Evolutionary conservation across 345 rosid species (phyloP).

Genomic region (Populus tremula): DNA sequence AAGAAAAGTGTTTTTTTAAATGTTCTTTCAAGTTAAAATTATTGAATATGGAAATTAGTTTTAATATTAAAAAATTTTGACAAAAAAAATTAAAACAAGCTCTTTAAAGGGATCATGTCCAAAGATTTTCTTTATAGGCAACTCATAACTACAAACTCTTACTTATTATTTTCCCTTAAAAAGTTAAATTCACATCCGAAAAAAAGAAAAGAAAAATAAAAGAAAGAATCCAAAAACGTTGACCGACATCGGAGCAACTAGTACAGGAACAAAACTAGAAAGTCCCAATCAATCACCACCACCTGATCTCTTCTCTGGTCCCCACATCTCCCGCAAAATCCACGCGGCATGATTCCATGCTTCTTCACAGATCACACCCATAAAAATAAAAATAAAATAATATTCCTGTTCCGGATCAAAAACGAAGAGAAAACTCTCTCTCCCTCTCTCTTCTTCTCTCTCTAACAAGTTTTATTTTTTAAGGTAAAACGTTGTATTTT

Average conservation of each 20-base stretch:
- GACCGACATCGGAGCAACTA: neutral
- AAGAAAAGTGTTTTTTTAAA: too few species aligned
- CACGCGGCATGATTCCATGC: constrained; percentile 1
- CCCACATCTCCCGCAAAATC: neutral
- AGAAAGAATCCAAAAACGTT: neutral
- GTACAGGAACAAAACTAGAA: neutral
- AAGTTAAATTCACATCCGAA: neutral
- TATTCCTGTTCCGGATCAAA: neutral
- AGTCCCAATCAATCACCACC: constrained; percentile 9
- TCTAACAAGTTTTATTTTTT: neutral
- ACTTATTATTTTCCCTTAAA: neutral
- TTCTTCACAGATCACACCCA: neutral
- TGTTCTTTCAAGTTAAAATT: too few species aligned
- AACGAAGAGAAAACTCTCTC: neutral
- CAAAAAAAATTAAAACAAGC: too few species aligned
- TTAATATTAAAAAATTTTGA: too few species aligned
- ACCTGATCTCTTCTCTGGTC: neutral
- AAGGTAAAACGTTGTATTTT: neutral
- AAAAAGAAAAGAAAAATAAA: neutral
- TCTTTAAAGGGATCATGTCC: too few species aligned
- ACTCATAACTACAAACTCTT: too few species aligned
- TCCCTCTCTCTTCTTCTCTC: neutral
- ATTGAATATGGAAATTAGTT: too few species aligned
- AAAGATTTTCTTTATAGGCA: too few species aligned
- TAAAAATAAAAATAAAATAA: neutral